A percentile compares a stretch with the other conserved stretches of the same genome.
Evolutionary conservation across 495 filamentous ascomycete species (phyloP).

Genomic region (Neurospora sp.): DNA sequence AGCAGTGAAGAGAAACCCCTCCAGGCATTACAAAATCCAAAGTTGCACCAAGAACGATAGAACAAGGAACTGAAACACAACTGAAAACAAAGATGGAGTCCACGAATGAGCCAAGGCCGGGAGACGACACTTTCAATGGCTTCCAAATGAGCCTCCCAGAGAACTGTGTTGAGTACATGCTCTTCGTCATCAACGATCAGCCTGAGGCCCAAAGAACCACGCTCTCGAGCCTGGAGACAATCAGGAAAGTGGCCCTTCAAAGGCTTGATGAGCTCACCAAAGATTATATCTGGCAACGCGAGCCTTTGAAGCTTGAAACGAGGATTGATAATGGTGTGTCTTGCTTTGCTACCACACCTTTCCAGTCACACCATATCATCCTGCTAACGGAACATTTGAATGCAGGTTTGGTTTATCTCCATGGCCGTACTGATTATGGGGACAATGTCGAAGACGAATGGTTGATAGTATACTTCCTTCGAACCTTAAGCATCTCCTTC

Average conservation of each 20-base stretch:
- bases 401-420: constrained; percentile 42
- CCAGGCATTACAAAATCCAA: not conserved
- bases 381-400: not conserved
- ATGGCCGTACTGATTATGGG: constrained; percentile 72
- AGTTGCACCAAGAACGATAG: not conserved
- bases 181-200: constrained; percentile 58
- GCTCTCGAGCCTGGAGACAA: constrained; percentile 49
- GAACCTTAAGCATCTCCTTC: constrained; percentile 61
- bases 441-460: constrained; percentile 96
- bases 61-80: not conserved
- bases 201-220: constrained; percentile 36
- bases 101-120: constrained; percentile 14
- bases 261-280: constrained; percentile 53
- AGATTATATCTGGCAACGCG: constrained; percentile 94
- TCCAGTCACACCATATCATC: not conserved
- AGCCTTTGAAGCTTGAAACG: constrained; percentile 52
- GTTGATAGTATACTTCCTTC: constrained; percentile 87
- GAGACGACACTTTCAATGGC: constrained; percentile 42
- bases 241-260: constrained; percentile 56
- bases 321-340: constrained; percentile 49
- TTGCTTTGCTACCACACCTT: not conserved
- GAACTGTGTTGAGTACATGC: constrained; percentile 76
- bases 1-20: not conserved
- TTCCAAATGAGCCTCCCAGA: constrained; percentile 73
- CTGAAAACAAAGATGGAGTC: constrained; percentile 9